Base-by-base conservation (phyloP, 768 basidiomycete genomes). In the Kwoniella europaea region DNA sequence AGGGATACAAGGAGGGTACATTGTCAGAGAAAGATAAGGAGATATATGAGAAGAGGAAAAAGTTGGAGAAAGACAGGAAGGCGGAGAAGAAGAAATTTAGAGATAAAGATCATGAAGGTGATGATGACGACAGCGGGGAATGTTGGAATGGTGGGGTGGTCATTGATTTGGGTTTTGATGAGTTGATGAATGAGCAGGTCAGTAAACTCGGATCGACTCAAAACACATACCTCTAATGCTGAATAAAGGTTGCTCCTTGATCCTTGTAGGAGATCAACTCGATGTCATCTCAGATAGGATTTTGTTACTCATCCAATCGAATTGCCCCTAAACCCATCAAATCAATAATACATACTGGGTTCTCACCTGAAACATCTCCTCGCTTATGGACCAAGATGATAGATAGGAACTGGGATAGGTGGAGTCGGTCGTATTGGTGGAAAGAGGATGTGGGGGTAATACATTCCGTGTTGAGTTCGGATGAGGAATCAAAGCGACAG, bases 101-200 rank as follows among this genome's bases (percentile, higher is more conserved):
- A 2, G 10, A 55, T 59, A 54, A 55, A 6, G 88, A 93, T 43
- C 83, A 66, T 41, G 67, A 35, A 65, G 59, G 61, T 12, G 88
- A 93, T 43, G 83, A 66, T 41, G 67, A 65, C 22, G 67, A 65
- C 22, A 70, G 66, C 13, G 65, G 58, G 20, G 61, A 71, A n/a
- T 71, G 68, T n/a, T 84, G 80, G 76, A 72, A 72, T 55, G 83
- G 81, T 15, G 81, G 79, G 10, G 70, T 83, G 10, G 71, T 84
- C 4, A 56, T 98, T 20, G 97, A 99, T 85, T 86, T 98, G 18
- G 93, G 90, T 10, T 98, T 97, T 82, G 95, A 98, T 81, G 88
- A 94, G 55, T 86, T 90, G 84, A 98, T 98, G 96, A 89, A 86
- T 68, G 93, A 96, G 72, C 93, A 94, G 86, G 94, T 95, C 83